Evolutionary conservation across 306 rosid species (phyloP).

Genomic region (Inga leiocalycina): DNA sequence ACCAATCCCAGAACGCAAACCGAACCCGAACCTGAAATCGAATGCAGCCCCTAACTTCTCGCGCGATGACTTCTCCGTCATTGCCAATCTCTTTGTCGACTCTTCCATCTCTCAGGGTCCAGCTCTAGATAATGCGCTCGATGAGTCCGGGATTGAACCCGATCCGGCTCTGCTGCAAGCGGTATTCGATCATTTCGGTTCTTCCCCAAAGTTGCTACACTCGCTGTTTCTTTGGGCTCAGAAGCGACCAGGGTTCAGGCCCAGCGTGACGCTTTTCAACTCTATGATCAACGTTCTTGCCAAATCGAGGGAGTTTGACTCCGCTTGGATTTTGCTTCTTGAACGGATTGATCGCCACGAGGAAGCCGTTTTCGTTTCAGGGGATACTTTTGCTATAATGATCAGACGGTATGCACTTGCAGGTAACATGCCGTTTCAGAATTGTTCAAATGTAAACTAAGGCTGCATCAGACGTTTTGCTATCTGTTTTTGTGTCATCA

Average conservation of each 20-base stretch:
- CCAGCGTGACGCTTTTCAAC: conserved; percentile 47
- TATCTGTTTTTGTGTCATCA: neutral
- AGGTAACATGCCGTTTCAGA: conserved; percentile 42
- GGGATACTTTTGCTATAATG: conserved; percentile 63
- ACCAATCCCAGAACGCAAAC: conserved; percentile 17
- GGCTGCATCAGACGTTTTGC: neutral
- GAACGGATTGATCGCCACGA: conserved; percentile 38
- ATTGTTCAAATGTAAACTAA: neutral
- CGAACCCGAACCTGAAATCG: neutral
- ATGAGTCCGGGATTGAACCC: conserved; percentile 63
- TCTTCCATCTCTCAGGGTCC: conserved; percentile 55
- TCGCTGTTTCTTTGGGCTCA: conserved; percentile 76
- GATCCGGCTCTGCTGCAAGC: conserved; percentile 43
- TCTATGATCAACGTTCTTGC: conserved; percentile 61
- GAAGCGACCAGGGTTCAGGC: conserved; percentile 55
- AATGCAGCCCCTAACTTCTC: conserved; percentile 24
- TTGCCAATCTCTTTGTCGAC: conserved; percentile 56
- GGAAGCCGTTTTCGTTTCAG: conserved; percentile 50
- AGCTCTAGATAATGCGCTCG: conserved; percentile 51
- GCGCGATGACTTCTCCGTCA: conserved; percentile 43
- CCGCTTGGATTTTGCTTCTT: conserved; percentile 70
- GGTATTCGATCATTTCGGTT: conserved; percentile 57
- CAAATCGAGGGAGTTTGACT: conserved; percentile 65
- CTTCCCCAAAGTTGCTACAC: conserved; percentile 71
- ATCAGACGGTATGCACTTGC: conserved; percentile 85